Percentiles rank a stretch among this genome's conserved stretches.
Conservation (phyloP, 164 flowering plant species). For the Paratinospora sagittata region DNA sequence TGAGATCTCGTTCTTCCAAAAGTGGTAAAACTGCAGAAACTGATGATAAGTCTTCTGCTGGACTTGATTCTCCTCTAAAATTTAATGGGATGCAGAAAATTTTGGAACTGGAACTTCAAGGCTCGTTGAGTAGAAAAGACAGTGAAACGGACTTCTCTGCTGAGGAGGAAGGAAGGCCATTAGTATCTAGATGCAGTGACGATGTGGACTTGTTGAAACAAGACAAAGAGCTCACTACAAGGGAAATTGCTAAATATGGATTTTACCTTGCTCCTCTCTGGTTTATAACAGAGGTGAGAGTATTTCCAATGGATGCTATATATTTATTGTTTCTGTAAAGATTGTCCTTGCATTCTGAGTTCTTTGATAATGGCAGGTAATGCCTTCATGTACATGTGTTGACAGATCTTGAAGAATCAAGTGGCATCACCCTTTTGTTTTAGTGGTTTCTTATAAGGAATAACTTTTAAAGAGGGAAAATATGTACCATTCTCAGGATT, state of each 20-base stretch:
- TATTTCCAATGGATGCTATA: not conserved
- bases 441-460: not conserved
- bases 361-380: too few relatives aligned
- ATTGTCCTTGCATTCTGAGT: not conserved
- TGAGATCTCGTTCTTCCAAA: too few relatives aligned
- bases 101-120: too few relatives aligned
- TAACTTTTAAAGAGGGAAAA: too few relatives aligned
- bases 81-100: too few relatives aligned
- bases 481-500: too few relatives aligned
- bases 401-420: not conserved
- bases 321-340: not conserved
- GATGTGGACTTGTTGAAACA: conserved; percentile 34
- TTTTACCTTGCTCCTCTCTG: too few relatives aligned
- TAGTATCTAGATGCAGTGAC: conserved; percentile 41
- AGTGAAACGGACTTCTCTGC: conserved; percentile 50
- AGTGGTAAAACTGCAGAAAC: too few relatives aligned
- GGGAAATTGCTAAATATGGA: too few relatives aligned
- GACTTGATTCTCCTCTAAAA: too few relatives aligned
- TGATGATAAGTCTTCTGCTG: too few relatives aligned
- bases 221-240: conserved; percentile 32
- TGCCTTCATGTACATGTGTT: not conserved
- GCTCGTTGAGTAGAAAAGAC: too few relatives aligned
- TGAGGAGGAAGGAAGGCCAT: conserved; percentile 47
- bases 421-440: not conserved
- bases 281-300: conserved; percentile 90